These are phyloP conservation scores for Eleusine coracana DNA, from an alignment of 176 grass and related monocot species.

Conservation along the genomic window DNA sequence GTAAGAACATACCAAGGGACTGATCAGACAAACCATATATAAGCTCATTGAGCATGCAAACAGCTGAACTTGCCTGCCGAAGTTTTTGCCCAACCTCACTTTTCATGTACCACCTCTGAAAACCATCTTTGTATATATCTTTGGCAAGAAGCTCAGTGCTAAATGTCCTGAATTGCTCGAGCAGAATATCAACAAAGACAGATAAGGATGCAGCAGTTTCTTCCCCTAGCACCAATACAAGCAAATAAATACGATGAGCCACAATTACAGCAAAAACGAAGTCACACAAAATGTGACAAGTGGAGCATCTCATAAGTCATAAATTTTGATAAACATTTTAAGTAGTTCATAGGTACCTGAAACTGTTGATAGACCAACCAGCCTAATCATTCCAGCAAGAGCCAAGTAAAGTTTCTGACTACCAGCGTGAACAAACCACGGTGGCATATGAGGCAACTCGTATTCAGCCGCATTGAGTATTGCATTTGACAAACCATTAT, in stretches of 20 bases:
- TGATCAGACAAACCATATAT: conserved; percentile 85
- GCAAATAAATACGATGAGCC: conserved; percentile 35
- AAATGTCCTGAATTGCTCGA: conserved; percentile 77
- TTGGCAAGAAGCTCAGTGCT: conserved; percentile 61
- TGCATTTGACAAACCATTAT: conserved; percentile 45
- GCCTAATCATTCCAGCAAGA: conserved; percentile 85
- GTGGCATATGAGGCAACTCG: conserved; percentile 81
- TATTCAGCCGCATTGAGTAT: conserved; percentile 41
- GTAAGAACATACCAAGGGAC: conserved; percentile 62
- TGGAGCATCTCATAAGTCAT: conserved; percentile 28
- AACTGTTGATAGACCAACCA: conserved; percentile 75
- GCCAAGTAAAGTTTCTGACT: conserved; percentile 74
- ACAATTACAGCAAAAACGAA: conserved; percentile 18
- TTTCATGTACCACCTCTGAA: conserved; percentile 57
- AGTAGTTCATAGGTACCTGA: conserved; percentile 49
- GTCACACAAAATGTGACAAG: conserved; percentile 16
- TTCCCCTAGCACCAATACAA: conserved; percentile 54
- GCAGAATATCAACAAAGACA: conserved; percentile 80
- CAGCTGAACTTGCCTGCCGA: conserved; percentile 68
- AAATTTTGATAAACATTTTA: conserved; percentile 24
- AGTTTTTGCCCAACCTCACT: conserved; percentile 63
- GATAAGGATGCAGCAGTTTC: conserved; percentile 56
- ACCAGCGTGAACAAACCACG: conserved; percentile 74
- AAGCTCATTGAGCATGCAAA: conserved; percentile 97
- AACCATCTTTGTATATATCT: conserved; percentile 53